phyloP scores from a whole-genome alignment of 2,329 filamentous ascomycete species.

The Fusarium devonianum region DNA sequence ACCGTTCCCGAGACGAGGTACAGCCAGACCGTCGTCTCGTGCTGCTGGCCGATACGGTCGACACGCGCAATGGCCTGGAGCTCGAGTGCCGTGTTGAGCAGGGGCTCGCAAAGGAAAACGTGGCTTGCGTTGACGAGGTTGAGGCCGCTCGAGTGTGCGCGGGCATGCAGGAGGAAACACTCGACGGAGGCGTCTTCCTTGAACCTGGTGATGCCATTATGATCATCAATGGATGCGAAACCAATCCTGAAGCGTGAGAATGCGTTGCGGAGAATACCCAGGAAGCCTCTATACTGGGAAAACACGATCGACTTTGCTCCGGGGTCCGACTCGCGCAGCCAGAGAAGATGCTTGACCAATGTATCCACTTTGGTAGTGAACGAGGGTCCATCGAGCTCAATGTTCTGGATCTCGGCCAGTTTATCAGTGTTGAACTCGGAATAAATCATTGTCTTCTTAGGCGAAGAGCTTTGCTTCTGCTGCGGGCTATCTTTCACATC shows the following conservation, averaged over 20 bases:
- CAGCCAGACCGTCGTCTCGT: conserved; percentile 92
- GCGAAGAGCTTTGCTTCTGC: conserved; percentile 26
- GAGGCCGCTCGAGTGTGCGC: conserved; percentile 85
- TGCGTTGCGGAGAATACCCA: conserved; percentile 74
- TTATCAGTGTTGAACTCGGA: conserved; percentile 74
- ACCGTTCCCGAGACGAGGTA: conserved; percentile 92
- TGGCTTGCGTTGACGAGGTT: conserved; percentile 94
- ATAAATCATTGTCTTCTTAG: conserved; percentile 68
- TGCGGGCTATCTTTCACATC: conserved; percentile 14
- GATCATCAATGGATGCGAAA: conserved; percentile 72
- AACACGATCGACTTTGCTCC: conserved; percentile 94
- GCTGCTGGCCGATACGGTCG: conserved; percentile 89
- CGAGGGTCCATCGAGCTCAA: conserved; percentile 75
- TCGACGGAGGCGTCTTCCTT: conserved; percentile 76
- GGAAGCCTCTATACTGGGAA: conserved; percentile 83
- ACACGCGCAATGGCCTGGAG: conserved; percentile 94
- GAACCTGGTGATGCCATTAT: conserved; percentile 76
- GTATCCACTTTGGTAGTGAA: conserved; percentile 94
- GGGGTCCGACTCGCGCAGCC: conserved; percentile 83
- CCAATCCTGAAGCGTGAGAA: conserved; percentile 77
- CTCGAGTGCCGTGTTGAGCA: conserved; percentile 92
- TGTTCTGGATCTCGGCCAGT: conserved; percentile 80
- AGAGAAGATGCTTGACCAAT: conserved; percentile 80
- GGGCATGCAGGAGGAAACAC: conserved; percentile 88
- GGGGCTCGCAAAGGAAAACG: conserved; percentile 91